Percentiles rank a stretch among this genome's conserved stretches.
Evolutionary conservation across 805 yeast genomes (phyloP).

Genomic region (Candida orba): DNA sequence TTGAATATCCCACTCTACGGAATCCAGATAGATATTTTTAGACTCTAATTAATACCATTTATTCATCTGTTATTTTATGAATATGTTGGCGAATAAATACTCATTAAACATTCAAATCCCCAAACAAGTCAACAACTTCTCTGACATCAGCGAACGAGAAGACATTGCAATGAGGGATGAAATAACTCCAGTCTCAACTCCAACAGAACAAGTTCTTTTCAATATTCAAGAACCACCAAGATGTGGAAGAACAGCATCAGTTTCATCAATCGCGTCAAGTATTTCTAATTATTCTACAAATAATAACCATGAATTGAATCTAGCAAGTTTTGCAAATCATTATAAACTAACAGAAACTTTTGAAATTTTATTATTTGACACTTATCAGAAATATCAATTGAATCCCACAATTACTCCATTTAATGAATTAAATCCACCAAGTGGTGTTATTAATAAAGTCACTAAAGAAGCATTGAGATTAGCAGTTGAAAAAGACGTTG

Average conservation of each 20-base stretch:
- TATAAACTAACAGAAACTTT: constrained; percentile 29
- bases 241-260: constrained; percentile 21
- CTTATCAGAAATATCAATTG: constrained; percentile 41
- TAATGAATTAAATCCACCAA: constrained; percentile 56
- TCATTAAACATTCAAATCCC: constrained; percentile 11
- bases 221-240: constrained; percentile 17
- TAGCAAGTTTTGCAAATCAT: constrained; percentile 21
- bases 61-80: too few relatives aligned
- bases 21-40: too few relatives aligned
- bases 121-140: background rate
- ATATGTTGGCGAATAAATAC: constrained; percentile 15
- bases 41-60: background rate
- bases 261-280: constrained; percentile 20
- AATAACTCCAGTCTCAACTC: constrained; percentile 20
- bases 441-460: constrained; percentile 55
- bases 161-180: constrained; percentile 14
- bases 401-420: constrained; percentile 66
- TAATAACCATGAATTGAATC: constrained; percentile 17
- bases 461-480: constrained; percentile 45
- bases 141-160: constrained; percentile 7
- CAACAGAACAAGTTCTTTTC: constrained; percentile 16
- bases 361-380: constrained; percentile 37
- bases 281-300: constrained; percentile 17
- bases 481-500: constrained; percentile 27
- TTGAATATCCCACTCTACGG: too few relatives aligned